These are phyloP conservation scores for Pseudopithomyces maydicus DNA, from an alignment of 2,329 filamentous ascomycete genomes.

Conservation along the genomic window DNA sequence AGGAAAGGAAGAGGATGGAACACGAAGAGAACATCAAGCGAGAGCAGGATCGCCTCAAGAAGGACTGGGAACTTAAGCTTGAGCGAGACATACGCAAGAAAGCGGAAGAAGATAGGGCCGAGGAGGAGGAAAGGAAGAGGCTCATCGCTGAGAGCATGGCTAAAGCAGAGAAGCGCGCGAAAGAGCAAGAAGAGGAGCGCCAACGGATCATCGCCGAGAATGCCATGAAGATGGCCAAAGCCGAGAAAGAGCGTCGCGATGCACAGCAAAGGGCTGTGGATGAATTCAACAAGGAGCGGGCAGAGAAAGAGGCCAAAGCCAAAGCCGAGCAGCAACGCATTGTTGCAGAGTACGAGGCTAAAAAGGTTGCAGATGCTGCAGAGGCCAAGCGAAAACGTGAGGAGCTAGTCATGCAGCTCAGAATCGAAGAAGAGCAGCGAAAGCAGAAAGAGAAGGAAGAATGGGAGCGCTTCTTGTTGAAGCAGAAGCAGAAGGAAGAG, in stretches of 20 bases:
- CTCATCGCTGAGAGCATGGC: slow-evolving; percentile 39
- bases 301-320: slow-evolving; percentile 36
- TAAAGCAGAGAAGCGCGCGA: slow-evolving; percentile 35
- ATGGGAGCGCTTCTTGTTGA: slow-evolving; percentile 46
- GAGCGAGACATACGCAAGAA: slow-evolving; percentile 30
- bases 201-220: slow-evolving; percentile 37
- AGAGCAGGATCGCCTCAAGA: slow-evolving; percentile 35
- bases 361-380: slow-evolving; percentile 42
- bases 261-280: slow-evolving; percentile 40
- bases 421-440: slow-evolving; percentile 47
- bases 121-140: slow-evolving; percentile 29
- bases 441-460: slow-evolving; percentile 51
- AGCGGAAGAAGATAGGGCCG: slow-evolving; percentile 16
- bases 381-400: slow-evolving; percentile 45
- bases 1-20: slow-evolving; percentile 26
- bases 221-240: slow-evolving; percentile 30
- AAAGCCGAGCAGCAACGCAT: slow-evolving; percentile 38
- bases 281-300: slow-evolving; percentile 39
- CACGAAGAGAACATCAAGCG: slow-evolving; percentile 25
- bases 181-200: slow-evolving; percentile 30
- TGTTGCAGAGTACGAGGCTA: slow-evolving; percentile 43
- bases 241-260: slow-evolving; percentile 32
- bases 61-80: slow-evolving; percentile 37
- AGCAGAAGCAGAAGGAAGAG: slow-evolving; percentile 49
- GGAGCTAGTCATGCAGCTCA: slow-evolving; percentile 45